Evolutionary conservation across 176 grass and related monocot genomes (phyloP), one percentile per base, ranked within the genome.

Genomic region (Carex kokanica): DNA sequence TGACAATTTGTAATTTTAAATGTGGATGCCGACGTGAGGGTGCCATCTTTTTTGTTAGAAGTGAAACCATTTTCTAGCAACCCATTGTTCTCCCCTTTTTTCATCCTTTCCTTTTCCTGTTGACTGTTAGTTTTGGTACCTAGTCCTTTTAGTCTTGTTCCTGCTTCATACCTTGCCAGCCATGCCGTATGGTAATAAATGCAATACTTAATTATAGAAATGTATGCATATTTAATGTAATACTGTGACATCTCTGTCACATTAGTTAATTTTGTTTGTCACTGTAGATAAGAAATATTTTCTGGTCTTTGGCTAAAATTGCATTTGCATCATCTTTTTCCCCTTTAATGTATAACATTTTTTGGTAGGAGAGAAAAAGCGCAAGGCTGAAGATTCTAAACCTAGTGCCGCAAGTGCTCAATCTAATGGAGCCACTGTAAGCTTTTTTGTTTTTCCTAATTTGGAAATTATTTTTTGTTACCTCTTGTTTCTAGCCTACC

Each of bases 341-440:
- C 36, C 81, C 31, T 40, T 86, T 41, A 67, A 59, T 67, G 11
- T 24, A 75, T 49, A 32, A 36, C 1, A 23, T 9, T 9, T 82
- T 82, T 78, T 24, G 95, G 91, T 88, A 54, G 88, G 88, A 79
- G 97, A 93, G 86, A 99, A 83, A 91, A 99, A 90, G 56, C 86
- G 89, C 52, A 84, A 88, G 52, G 66, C 81, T 75, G 93, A 96
- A 83, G 97, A 99, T 78, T 40, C 85, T 60, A 91, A 95, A 60
- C 84, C 87, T 75, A 93, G 87, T 86, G 83, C 80, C 53, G 20
- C 88, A 53, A 71, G 1, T 90, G 72, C 81, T 20, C 89, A 93
- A 86, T 91, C 57, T 84, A 99, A 92, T 83, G 97, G 89, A 83
- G 27, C 79, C 60, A 66, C 86, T 93, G 97, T 99, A 93, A 99